Evolutionary conservation across 2,329 filamentous ascomycete genomes (phyloP).

Genomic region (Akanthomyces lecanii): DNA sequence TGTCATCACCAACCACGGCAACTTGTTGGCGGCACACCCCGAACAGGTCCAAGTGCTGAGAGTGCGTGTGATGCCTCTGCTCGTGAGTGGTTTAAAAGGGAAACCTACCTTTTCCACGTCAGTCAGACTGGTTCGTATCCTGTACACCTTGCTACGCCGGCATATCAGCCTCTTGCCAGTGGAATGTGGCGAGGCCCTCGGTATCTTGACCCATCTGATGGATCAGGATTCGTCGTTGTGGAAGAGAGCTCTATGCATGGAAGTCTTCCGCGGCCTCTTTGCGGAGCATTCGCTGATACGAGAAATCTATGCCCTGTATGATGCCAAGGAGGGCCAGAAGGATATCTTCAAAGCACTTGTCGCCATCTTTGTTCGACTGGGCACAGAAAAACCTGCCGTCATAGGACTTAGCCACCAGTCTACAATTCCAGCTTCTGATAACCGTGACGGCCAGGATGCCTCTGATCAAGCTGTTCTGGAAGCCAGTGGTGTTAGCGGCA

Average conservation of each 20-base stretch:
- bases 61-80: constrained; percentile 74
- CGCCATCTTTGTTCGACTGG: constrained; percentile 84
- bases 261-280: constrained; percentile 83
- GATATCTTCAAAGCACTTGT: constrained; percentile 77
- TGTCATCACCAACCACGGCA: constrained; percentile 78
- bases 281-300: constrained; percentile 73
- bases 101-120: constrained; percentile 76
- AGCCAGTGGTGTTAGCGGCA: constrained; percentile 79
- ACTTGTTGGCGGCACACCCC: constrained; percentile 70
- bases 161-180: constrained; percentile 70
- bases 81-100: constrained; percentile 73
- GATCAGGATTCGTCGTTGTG: constrained; percentile 81
- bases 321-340: constrained; percentile 67
- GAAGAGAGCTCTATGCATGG: constrained; percentile 88
- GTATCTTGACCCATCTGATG: constrained; percentile 76
- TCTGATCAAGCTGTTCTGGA: constrained; percentile 86
- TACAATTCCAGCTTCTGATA: constrained; percentile 64
- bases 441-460: constrained; percentile 51
- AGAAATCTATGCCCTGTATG: constrained; percentile 76
- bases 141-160: constrained; percentile 75
- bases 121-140: constrained; percentile 74
- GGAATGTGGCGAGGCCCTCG: constrained; percentile 80
- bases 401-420: constrained; percentile 90
- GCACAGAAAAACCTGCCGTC: constrained; percentile 81
- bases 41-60: constrained; percentile 80